Evolutionary conservation across 345 rosid genomes (phyloP), one percentile per base, ranked within the genome.

Genomic region (Chamaenerion angustifolium): DNA sequence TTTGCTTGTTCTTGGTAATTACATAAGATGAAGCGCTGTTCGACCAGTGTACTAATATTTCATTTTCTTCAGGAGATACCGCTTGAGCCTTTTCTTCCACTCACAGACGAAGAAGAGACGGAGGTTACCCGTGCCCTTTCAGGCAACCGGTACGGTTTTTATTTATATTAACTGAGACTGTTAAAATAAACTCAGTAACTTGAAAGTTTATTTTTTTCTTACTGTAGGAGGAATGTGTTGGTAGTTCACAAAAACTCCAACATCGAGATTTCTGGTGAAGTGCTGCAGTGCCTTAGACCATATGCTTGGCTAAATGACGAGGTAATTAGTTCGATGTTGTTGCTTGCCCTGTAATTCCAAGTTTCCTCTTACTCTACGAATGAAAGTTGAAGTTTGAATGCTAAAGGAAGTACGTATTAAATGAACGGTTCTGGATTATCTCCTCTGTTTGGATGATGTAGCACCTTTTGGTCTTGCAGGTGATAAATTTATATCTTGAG

Each of bases 271-370:
- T 80, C 83, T 10, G 92, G 80, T 49, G 59, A 81, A 64, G 16
- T 61, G 58, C 59, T 93, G 57, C 79, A 59, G 64, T 88, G 95
- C 63, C 95, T 93, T 40, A 64, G 62, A 63, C 92, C 99, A 13
- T 59, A 70, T 12, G 69, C 67, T 61, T 93, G 97, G 99, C 72
- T 93, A 74, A 93, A 93, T 61, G 99, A 93, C 64, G 99, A 93
- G 97, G 99, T 93, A 55, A 42, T 56, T 51, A 16, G 19, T 42
- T 45, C 21, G 12, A 31, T 31, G 8, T 5, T 31, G 37, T 31
- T 31, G 6, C 0, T 31, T 31, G 8, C 37, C 37, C 37, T 31
- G 37, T 31, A 31, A 31, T 31, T 31, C 37, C 37, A 31, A 31
- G 54, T 15, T 35, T 35, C 21, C 35, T 50, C 31, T 31, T 31